Evolutionary conservation across 2,329 filamentous ascomycete species (phyloP).

Genomic region (Alternaria sp.): DNA sequence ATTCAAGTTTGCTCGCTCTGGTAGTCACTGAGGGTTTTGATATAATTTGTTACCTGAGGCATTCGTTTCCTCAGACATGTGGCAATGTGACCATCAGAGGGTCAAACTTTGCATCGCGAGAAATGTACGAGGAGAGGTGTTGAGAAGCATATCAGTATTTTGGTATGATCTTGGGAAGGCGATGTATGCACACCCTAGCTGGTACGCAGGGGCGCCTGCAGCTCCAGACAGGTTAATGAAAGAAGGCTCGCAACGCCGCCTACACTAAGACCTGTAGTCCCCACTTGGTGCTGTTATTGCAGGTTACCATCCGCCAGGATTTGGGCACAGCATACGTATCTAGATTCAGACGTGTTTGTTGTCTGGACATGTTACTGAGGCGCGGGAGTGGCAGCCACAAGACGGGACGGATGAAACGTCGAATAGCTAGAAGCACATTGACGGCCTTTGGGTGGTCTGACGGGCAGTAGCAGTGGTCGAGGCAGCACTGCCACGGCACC

Average conservation of each 20-base stretch:
- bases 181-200: background rate
- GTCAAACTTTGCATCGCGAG: background rate
- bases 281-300: conserved; percentile 15
- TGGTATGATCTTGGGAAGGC: background rate
- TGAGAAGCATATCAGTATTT: background rate
- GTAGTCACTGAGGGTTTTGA: background rate
- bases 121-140: background rate
- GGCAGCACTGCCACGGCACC: conserved; percentile 45
- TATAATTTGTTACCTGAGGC: background rate
- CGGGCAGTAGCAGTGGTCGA: background rate
- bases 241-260: conserved; percentile 16
- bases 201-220: conserved; percentile 5
- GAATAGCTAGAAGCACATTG: background rate
- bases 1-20: background rate
- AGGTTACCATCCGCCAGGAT: conserved; percentile 4
- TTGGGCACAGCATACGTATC: conserved; percentile 4
- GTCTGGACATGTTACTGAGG: background rate
- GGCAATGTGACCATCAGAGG: background rate
- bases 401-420: background rate
- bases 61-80: background rate
- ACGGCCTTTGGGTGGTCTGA: conserved; percentile 11
- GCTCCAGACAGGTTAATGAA: conserved; percentile 4
- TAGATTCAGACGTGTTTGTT: conserved; percentile 5
- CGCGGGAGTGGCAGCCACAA: background rate
- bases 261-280: conserved; percentile 14